Conservation (phyloP, 768 basidiomycete species). For the Lactarius hengduanensis region DNA sequence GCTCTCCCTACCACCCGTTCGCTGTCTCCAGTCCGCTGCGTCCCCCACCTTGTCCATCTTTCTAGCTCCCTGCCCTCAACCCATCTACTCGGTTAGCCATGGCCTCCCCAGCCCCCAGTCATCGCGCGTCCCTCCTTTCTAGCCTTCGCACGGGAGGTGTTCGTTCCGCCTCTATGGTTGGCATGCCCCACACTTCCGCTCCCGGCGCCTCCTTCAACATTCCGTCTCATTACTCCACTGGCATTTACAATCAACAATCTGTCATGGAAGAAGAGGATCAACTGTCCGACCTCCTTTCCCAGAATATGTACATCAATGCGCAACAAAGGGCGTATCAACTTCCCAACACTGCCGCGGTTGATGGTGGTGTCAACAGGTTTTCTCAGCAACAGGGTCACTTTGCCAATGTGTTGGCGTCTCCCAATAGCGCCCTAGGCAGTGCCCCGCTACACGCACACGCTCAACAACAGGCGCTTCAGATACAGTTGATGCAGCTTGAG, state of each 20-base stretch:
- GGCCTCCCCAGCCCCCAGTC: constrained; percentile 47
- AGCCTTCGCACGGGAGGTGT: constrained; percentile 91
- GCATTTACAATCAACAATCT: constrained; percentile 43
- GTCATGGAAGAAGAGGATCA: constrained; percentile 61
- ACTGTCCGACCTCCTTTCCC: constrained; percentile 53
- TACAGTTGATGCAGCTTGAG: constrained; percentile 86
- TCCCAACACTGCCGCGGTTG: constrained; percentile 71
- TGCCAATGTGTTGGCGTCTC: constrained; percentile 50
- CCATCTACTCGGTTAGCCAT: constrained; percentile 34
- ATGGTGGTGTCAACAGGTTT: constrained; percentile 66
- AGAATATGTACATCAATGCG: constrained; percentile 50
- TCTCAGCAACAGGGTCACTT: constrained; percentile 52
- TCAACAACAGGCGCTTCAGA: constrained; percentile 66
- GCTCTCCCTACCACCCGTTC: constrained; percentile 26
- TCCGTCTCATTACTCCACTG: constrained; percentile 48
- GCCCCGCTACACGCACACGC: constrained; percentile 46
- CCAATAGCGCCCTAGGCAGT: constrained; percentile 41
- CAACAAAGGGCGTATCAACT: constrained; percentile 41
- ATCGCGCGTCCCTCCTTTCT: constrained; percentile 80
- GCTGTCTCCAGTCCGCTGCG: constrained; percentile 29
- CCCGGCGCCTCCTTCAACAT: constrained; percentile 63
- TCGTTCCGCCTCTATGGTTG: constrained; percentile 55
- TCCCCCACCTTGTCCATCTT: constrained; percentile 26
- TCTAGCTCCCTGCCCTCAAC: constrained; percentile 26
- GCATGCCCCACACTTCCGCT: constrained; percentile 67